Conservation (phyloP, 352 stramenopile genomes). For the Phytophthora quininea region DNA sequence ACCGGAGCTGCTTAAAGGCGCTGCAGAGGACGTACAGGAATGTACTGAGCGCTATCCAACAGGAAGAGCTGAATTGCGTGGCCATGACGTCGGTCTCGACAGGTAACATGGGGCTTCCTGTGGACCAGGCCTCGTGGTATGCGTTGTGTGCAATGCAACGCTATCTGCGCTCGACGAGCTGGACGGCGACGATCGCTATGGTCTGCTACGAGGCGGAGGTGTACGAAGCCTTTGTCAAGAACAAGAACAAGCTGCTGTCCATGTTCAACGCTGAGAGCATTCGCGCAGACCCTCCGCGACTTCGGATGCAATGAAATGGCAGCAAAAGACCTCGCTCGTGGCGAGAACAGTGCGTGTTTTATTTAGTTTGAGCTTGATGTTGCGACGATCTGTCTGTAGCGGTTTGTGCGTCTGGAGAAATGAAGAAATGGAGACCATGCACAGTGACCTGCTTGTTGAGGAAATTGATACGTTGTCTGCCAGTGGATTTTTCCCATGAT, state of each 20-base stretch:
- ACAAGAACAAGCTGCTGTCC: slow-evolving; percentile 27
- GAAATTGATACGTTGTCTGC: too few relatives aligned
- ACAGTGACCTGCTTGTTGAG: too few relatives aligned
- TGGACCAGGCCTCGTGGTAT: slow-evolving; percentile 38
- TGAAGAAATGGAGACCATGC: slow-evolving; percentile 4
- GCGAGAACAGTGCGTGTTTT: slow-evolving; percentile 18
- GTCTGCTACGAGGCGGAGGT: slow-evolving; percentile 57
- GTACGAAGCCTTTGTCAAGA: slow-evolving; percentile 44
- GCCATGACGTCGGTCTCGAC: slow-evolving; percentile 74
- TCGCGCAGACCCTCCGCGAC: slow-evolving; percentile 11
- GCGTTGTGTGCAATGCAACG: slow-evolving; percentile 60
- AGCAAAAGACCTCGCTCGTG: background rate
- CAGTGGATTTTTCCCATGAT: too few relatives aligned
- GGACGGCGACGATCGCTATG: slow-evolving; percentile 51
- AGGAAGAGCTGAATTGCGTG: slow-evolving; percentile 53
- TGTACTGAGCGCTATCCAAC: slow-evolving; percentile 40
- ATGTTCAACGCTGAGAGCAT: slow-evolving; percentile 28
- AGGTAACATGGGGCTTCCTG: slow-evolving; percentile 56
- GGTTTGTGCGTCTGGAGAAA: too few relatives aligned
- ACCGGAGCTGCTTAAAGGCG: slow-evolving; percentile 26
- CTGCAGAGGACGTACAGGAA: slow-evolving; percentile 44
- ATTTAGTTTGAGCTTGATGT: slow-evolving; percentile 27
- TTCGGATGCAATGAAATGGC: background rate
- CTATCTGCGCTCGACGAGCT: slow-evolving; percentile 52
- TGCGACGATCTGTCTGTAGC: slow-evolving; percentile 16